Evolutionary conservation across 768 basidiomycete species (phyloP).

Genomic region (Termitomyces sp.): DNA sequence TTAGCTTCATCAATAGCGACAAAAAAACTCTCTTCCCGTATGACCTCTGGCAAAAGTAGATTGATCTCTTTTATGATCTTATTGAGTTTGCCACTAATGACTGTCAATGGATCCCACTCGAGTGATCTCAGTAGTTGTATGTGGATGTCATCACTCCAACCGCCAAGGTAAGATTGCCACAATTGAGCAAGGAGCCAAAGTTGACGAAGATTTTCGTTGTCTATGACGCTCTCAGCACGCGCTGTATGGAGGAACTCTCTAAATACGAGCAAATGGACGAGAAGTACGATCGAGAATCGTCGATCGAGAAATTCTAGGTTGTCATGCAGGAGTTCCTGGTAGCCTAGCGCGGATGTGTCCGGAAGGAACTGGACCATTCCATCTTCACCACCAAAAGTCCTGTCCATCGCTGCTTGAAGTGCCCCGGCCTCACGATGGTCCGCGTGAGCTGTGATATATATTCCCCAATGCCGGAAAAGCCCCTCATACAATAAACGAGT

Average conservation of each 20-base stretch:
- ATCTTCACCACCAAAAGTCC: neutral
- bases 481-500: neutral
- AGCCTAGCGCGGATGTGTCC: neutral
- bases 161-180: neutral
- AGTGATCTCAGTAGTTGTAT: neutral
- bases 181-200: slow-evolving; percentile 1
- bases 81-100: neutral
- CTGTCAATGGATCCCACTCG: neutral
- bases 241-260: neutral
- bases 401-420: neutral
- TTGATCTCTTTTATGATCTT: neutral
- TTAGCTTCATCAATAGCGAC: neutral
- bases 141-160: neutral
- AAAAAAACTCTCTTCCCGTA: neutral
- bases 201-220: neutral
- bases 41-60: neutral
- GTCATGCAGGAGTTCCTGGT: neutral
- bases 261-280: neutral
- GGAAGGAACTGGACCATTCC: neutral
- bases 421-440: neutral
- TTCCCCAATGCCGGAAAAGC: neutral
- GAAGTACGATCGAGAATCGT: neutral
- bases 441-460: neutral
- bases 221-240: neutral
- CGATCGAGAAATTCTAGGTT: neutral